Base-by-base conservation (phyloP, 495 filamentous ascomycete genomes). In the Penicillium arizonense region DNA sequence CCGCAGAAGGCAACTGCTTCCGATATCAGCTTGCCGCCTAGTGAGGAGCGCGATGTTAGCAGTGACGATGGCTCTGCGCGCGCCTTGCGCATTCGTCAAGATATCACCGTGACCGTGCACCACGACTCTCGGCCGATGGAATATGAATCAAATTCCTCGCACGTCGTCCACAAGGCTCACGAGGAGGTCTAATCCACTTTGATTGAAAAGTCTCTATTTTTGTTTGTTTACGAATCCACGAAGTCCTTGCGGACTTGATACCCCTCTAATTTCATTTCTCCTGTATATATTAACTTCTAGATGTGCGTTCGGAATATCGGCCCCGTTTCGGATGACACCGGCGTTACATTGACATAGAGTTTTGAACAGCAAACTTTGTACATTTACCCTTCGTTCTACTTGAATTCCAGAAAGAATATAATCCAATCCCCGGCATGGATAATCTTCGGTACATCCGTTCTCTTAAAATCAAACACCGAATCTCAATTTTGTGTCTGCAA, bases 101-200 rank as follows among this genome's bases (percentile, higher is more conserved):
- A 77, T 35, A 69, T 78, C 34, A 78, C 75, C 2, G 66, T 78
- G 18, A 74, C 73, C 5, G 69, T 77, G 41, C 57, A 76, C 54
- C 67, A 59, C 11, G 71, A 73, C 32, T 51, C 63, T 5, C 62
- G 65, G 24, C 62, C 68, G n/a, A 50, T 58, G 2, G 54, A 59
- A 10, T 64, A 64, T 36, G 48, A 65, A 14, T 11, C 54, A 5
- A 57, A 47, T n/a, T 42, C 42, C 11, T 35, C 61, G 11, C 48
- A 52, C 24, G 41, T 53, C 3, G 41, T 46, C 6, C 60, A 37
- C 8, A 7, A 7, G 28, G 50, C 55, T 23, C 52, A 42, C 14
- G 63, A 66, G 40, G 56, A 59, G 1, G 60, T 63, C 14, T 63
- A 47, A 45, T 13, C 36, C 9, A 14, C 30, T 50, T 11, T n/a